Base-by-base conservation (phyloP, 2,329 filamentous ascomycete genomes). In the Orbilia oligospora region DNA sequence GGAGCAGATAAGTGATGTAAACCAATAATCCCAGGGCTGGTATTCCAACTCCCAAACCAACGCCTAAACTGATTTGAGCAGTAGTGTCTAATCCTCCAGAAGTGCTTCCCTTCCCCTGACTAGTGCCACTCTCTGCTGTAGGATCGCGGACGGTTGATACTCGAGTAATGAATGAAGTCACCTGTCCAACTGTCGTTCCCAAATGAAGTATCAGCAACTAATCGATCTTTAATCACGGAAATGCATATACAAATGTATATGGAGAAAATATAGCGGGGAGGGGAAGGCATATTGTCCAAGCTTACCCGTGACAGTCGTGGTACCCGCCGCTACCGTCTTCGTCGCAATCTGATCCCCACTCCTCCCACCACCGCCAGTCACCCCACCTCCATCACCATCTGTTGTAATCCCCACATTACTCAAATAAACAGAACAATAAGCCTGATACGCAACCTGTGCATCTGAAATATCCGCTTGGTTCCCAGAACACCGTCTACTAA, bases 21-120 rank as follows among this genome's bases (percentile, higher is more conserved):
- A 30, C 65, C 8, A 68, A 22, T 56, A 68, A 27, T 6, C 64
- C 64, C 36, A 68, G 20, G 2, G 51, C 51, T 24, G 64, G 64
- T 2, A 68, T 56, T 20, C 64, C 64, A 30, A 68, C 56, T 9
- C 64, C 64, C 22, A 68, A 27, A 20, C 65, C 65, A 20, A 68
- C 49, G 1, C 65, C 65, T 20, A 68, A 20, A 14, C 30, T 20
- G 4, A 68, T 56, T 12, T 56, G 49, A 12, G 49, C 24, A 6
- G 65, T 1, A 9, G 46, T 30, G 9, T 20, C 30, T 6, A 68
- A 14, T 9, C 33, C 30, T 6, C 22, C 18, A 1, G 64, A 41
- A 14, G 48, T 16, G 6, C 20, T 12, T 18, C 46, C 48, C 5
- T 27, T 56, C 24, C 46, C n/a, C 18, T 55, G 49, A 12, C 3